These are phyloP conservation scores for California macrophylla DNA, from an alignment of 441 rosid genomes.

Conservation along the genomic window DNA sequence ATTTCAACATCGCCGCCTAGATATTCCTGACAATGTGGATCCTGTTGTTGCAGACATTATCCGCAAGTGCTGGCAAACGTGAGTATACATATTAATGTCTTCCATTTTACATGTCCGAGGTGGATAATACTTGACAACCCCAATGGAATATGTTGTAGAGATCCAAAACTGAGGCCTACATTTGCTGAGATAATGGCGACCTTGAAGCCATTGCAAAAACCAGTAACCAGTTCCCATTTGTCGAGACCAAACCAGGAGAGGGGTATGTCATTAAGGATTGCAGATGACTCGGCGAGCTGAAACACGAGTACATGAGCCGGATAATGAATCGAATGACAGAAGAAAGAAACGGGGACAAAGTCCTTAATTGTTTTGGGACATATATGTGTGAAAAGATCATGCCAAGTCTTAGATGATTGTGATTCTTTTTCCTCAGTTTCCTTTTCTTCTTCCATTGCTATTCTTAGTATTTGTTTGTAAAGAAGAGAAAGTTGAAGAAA, in stretches of 20 bases:
- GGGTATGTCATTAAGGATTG: slow-evolving; percentile 20
- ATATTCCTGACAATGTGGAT: slow-evolving; percentile 66
- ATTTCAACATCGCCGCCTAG: slow-evolving; percentile 90
- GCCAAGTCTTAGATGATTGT: neutral
- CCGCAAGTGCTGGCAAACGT: slow-evolving; percentile 88
- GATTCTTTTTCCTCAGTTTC: neutral
- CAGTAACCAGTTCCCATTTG: slow-evolving; percentile 33
- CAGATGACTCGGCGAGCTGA: neutral
- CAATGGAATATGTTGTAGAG: slow-evolving; percentile 39
- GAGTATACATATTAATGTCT: slow-evolving; percentile 40
- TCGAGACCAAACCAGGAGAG: slow-evolving; percentile 30
- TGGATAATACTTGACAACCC: neutral
- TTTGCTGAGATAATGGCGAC: slow-evolving; percentile 4
- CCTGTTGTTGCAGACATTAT: slow-evolving; percentile 72
- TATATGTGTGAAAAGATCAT: neutral
- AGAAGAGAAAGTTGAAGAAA: slow-evolving; percentile 7
- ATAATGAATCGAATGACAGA: too few species aligned
- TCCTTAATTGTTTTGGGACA: neutral
- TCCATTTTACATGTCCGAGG: neutral
- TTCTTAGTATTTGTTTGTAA: slow-evolving; percentile 32
- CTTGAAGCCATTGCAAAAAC: slow-evolving; percentile 78
- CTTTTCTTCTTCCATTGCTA: neutral
- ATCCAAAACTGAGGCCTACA: slow-evolving; percentile 44
- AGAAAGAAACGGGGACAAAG: too few species aligned
- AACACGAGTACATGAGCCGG: neutral